phyloP scores from a whole-genome alignment of 345 rosid genomes.

The Pelargonium nanum region DNA sequence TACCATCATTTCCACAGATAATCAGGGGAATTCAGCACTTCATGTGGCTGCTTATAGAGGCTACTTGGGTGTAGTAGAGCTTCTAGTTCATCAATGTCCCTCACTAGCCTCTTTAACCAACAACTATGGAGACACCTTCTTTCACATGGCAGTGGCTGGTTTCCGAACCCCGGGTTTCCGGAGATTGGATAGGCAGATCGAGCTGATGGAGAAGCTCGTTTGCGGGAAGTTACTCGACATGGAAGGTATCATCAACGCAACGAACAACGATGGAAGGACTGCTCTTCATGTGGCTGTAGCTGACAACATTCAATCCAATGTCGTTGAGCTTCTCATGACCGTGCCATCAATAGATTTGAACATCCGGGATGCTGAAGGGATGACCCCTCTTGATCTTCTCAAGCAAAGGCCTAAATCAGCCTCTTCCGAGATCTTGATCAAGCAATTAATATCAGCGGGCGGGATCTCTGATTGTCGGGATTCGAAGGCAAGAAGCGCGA shows the following conservation, averaged over 20 bases:
- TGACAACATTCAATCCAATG: constrained; percentile 44
- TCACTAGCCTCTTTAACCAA: constrained; percentile 35
- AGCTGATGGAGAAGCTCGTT: constrained; percentile 52
- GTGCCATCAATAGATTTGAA: constrained; percentile 48
- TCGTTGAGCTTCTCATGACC: constrained; percentile 64
- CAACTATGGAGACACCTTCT: constrained; percentile 62
- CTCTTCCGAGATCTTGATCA: constrained; percentile 65
- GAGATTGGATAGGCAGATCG: constrained; percentile 60
- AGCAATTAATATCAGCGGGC: constrained; percentile 71
- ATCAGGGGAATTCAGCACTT: constrained; percentile 71
- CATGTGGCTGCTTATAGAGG: constrained; percentile 84
- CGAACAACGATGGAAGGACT: constrained; percentile 63
- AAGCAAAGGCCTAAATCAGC: constrained; percentile 51
- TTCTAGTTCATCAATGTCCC: constrained; percentile 42
- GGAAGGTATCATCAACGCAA: constrained; percentile 42
- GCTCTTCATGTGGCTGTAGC: constrained; percentile 71
- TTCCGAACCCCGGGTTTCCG: constrained; percentile 66
- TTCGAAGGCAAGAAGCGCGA: constrained; percentile 22
- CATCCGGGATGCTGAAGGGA: constrained; percentile 48
- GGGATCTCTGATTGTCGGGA: constrained; percentile 46
- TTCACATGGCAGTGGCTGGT: constrained; percentile 79
- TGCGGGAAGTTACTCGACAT: constrained; percentile 29
- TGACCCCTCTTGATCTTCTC: constrained; percentile 82
- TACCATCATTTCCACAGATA: constrained; percentile 35
- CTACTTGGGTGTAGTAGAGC: constrained; percentile 40